These are phyloP conservation scores for Torrubiella hemipterigena DNA, from an alignment of 2,329 filamentous ascomycete species.

Conservation along the genomic window DNA sequence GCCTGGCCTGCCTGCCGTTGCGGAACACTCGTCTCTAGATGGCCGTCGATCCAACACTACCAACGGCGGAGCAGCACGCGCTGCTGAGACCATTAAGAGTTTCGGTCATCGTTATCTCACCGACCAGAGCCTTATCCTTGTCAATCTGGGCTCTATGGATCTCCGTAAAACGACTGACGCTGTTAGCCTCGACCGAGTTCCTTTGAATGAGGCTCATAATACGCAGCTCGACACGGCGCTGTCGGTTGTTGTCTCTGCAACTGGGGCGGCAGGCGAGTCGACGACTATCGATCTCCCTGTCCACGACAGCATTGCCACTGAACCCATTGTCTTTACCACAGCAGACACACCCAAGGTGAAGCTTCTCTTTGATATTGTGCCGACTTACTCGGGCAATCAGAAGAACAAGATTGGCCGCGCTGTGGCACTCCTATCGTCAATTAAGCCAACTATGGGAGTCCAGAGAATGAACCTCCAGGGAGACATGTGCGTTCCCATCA, in stretches of 20 bases:
- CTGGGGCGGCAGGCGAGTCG: slow-evolving; percentile 73
- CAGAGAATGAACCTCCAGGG: slow-evolving; percentile 88
- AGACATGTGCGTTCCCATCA: slow-evolving; percentile 82
- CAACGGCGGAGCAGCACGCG: slow-evolving; percentile 33
- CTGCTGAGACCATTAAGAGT: slow-evolving; percentile 74
- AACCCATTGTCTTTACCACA: slow-evolving; percentile 83
- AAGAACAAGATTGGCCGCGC: slow-evolving; percentile 83
- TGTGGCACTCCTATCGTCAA: slow-evolving; percentile 75
- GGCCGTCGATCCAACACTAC: slow-evolving; percentile 43
- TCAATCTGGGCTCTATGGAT: slow-evolving; percentile 92
- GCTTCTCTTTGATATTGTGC: slow-evolving; percentile 86
- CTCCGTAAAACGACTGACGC: slow-evolving; percentile 69
- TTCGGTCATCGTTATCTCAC: slow-evolving; percentile 94
- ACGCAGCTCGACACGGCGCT: slow-evolving; percentile 91
- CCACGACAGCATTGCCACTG: slow-evolving; percentile 85
- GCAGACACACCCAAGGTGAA: slow-evolving; percentile 70
- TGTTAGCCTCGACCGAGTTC: slow-evolving; percentile 79
- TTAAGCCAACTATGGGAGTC: slow-evolving; percentile 71
- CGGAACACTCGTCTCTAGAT: slow-evolving; percentile 48
- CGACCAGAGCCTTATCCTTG: slow-evolving; percentile 77
- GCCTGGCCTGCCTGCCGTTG: slow-evolving; percentile 10
- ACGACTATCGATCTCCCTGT: slow-evolving; percentile 86
- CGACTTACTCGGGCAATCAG: slow-evolving; percentile 83
- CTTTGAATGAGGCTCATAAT: slow-evolving; percentile 74
- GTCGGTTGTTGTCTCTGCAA: slow-evolving; percentile 80